These are phyloP conservation scores for Fusarium phyllophilum DNA, from an alignment of 2,329 filamentous ascomycete genomes.

Conservation along the genomic window DNA sequence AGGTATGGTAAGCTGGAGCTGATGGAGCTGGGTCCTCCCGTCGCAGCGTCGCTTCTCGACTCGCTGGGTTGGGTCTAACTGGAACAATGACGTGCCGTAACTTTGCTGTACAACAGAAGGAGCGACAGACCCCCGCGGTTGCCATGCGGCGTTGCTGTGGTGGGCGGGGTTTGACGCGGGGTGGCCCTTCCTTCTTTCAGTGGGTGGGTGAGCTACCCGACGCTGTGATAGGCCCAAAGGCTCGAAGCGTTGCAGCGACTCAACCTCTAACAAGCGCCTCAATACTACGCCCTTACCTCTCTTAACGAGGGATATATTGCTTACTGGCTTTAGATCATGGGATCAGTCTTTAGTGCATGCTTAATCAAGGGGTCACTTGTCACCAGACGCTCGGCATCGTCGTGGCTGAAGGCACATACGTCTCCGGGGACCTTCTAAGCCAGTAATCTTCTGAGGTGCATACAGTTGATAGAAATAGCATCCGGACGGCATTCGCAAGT, in stretches of 20 bases:
- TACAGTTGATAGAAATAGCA: not conserved
- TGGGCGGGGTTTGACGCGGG: conserved; percentile 38
- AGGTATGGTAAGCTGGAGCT: conserved; percentile 31
- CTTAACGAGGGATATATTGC: conserved; percentile 23
- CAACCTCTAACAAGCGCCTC: conserved; percentile 17
- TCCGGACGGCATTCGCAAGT: not conserved
- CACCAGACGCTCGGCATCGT: conserved; percentile 3
- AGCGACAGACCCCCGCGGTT: conserved; percentile 10
- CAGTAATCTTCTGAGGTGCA: not conserved
- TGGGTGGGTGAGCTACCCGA: not conserved
- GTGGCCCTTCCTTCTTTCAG: conserved; percentile 12
- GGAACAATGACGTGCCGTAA: conserved; percentile 40
- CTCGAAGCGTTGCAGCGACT: conserved; percentile 4
- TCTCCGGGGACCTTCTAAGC: not conserved
- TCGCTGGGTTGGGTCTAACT: not conserved
- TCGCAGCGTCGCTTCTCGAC: not conserved
- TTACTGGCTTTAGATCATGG: conserved; percentile 22
- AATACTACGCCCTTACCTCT: not conserved
- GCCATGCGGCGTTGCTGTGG: conserved; percentile 28
- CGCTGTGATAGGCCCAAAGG: not conserved
- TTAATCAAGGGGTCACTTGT: conserved; percentile 12
- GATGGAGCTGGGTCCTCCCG: conserved; percentile 23
- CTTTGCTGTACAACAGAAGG: conserved; percentile 15
- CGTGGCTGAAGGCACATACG: not conserved
- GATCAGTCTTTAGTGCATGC: conserved; percentile 22